A percentile compares a stretch with the other conserved stretches of the same genome.
Evolutionary conservation across 2,329 filamentous ascomycete genomes (phyloP).

Genomic region (Trichoderma sp.): DNA sequence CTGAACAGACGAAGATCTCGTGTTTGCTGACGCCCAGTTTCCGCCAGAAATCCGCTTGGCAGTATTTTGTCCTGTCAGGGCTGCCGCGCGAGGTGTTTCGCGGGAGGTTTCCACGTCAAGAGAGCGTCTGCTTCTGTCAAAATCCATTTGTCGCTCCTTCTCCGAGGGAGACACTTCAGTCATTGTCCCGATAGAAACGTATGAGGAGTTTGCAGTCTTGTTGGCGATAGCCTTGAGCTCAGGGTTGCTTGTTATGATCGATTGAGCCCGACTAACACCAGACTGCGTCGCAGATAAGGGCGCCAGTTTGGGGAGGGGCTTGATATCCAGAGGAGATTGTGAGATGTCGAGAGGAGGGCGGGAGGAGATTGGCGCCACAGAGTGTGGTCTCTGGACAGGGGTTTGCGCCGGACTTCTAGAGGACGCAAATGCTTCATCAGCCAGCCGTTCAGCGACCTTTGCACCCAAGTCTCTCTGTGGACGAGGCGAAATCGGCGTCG

Average conservation of each 20-base stretch:
- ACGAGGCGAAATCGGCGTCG: conserved; percentile 52
- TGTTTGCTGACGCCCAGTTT: conserved; percentile 19
- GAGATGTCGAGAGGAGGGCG: conserved; percentile 24
- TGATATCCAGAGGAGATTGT: conserved; percentile 36
- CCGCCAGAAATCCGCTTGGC: conserved; percentile 19
- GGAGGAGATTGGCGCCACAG: conserved; percentile 36
- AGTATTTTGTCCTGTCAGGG: conserved; percentile 17
- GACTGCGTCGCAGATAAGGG: conserved; percentile 48
- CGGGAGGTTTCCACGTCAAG: conserved; percentile 14
- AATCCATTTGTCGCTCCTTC: conserved; percentile 6
- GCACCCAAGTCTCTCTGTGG: conserved; percentile 59
- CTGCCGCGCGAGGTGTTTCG: background rate
- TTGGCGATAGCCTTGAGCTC: conserved; percentile 63
- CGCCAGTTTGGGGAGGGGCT: conserved; percentile 45
- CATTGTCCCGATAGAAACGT: conserved; percentile 66
- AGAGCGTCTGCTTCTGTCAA: conserved; percentile 17
- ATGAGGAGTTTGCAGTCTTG: conserved; percentile 43
- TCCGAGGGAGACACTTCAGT: conserved; percentile 17
- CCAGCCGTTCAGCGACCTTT: conserved; percentile 73
- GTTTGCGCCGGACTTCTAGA: conserved; percentile 37
- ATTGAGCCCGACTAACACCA: conserved; percentile 63
- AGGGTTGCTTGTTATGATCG: conserved; percentile 65
- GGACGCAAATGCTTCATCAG: conserved; percentile 79
- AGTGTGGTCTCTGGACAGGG: conserved; percentile 38
- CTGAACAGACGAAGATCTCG: conserved; percentile 31